Conservation (phyloP, 2,329 filamentous ascomycete genomes). For the Fusarium oligoseptatum region DNA sequence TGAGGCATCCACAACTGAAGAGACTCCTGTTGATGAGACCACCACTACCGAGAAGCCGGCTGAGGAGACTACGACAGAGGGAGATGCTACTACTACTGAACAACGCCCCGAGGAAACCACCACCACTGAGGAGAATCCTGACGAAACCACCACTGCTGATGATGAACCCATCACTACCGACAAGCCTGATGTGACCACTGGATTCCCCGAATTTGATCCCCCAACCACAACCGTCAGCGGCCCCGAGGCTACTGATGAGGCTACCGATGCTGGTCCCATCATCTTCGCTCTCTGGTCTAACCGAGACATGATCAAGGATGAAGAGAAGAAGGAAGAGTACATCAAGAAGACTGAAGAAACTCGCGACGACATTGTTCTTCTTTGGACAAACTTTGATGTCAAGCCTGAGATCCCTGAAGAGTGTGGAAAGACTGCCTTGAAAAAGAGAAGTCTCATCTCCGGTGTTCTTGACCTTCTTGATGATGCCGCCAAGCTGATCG, state of each 20-base stretch:
- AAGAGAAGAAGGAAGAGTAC: conserved; percentile 18
- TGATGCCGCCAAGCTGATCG: not conserved
- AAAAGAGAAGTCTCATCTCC: conserved; percentile 23
- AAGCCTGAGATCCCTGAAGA: conserved; percentile 8
- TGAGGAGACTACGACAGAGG: not conserved
- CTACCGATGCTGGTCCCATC: not conserved
- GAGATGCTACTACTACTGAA: not conserved
- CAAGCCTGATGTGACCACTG: not conserved
- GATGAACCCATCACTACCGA: not conserved
- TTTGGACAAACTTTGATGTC: conserved; percentile 17
- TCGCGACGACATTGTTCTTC: conserved; percentile 4
- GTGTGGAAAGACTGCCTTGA: conserved; percentile 9
- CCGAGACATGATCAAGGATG: conserved; percentile 13
- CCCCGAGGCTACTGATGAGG: not conserved
- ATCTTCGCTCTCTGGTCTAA: conserved; percentile 20
- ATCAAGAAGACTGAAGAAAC: conserved; percentile 18
- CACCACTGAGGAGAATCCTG: not conserved
- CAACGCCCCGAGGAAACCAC: not conserved
- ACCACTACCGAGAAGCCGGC: not conserved
- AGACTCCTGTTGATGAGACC: not conserved
- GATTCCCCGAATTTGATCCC: not conserved
- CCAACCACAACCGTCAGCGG: not conserved
- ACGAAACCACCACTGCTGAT: not conserved
- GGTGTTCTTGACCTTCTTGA: conserved; percentile 4
- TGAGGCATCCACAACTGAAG: not conserved